These are phyloP conservation scores for Aristolochia contorta DNA, from an alignment of 164 flowering plant genomes.

Conservation along the genomic window DNA sequence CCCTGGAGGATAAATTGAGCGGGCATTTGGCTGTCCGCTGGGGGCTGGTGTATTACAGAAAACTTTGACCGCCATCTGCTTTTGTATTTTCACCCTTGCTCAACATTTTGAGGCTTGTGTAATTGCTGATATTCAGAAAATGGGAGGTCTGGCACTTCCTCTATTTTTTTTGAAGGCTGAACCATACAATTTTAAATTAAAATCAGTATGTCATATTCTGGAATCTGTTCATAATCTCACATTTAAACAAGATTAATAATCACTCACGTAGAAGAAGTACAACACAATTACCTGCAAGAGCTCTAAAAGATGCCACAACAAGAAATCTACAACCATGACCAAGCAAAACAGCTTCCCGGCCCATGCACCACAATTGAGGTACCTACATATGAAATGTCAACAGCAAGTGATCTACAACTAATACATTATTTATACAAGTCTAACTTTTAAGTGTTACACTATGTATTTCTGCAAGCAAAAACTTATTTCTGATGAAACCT, in stretches of 20 bases:
- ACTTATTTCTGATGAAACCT: too few species aligned
- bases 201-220: neutral
- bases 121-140: conserved; percentile 9
- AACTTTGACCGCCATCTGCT: too few species aligned
- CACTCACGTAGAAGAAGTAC: neutral
- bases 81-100: too few species aligned
- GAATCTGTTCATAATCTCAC: neutral
- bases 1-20: too few species aligned
- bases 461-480: too few species aligned
- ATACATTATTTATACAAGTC: too few species aligned
- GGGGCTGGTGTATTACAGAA: too few species aligned
- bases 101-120: too few species aligned
- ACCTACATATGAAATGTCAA: conserved; percentile 26
- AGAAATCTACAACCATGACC: conserved; percentile 75
- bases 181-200: neutral
- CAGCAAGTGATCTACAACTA: too few species aligned
- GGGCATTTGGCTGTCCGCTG: too few species aligned
- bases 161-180: conserved; percentile 63
- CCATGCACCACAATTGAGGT: conserved; percentile 89
- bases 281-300: conserved; percentile 51
- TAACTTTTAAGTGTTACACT: too few species aligned
- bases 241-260: neutral
- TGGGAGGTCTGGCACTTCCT: conserved; percentile 48
- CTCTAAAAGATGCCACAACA: conserved; percentile 65
- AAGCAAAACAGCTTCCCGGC: conserved; percentile 92